Conservation (phyloP, 139 green algal genomes). For the Astrephomene gubernaculifera region DNA sequence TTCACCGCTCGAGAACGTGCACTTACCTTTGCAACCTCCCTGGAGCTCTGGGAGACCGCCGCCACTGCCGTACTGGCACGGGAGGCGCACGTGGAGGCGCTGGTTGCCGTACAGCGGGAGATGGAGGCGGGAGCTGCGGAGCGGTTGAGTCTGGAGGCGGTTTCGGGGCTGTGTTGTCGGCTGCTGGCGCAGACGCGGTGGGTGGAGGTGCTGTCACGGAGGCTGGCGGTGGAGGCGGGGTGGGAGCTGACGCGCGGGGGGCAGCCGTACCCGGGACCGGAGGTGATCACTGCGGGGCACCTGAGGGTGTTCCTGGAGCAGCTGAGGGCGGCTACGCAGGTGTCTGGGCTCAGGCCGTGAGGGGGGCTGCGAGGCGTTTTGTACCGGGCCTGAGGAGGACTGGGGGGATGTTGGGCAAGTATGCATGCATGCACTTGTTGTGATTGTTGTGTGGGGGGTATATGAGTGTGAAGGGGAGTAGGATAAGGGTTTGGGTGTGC, state of each 20-base stretch:
- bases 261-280: conserved; percentile 24
- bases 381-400: too few relatives aligned
- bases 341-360: conserved; percentile 4
- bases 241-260: conserved; percentile 6
- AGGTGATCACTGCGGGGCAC: conserved; percentile 10
- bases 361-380: too few relatives aligned
- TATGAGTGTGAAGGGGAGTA: too few relatives aligned
- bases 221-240: not conserved
- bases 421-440: too few relatives aligned
- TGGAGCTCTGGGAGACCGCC: conserved; percentile 42
- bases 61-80: conserved; percentile 25
- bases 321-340: conserved; percentile 16
- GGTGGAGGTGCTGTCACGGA: conserved; percentile 8
- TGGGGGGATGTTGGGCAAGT: too few relatives aligned
- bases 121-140: not conserved
- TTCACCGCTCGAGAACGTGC: conserved; percentile 8
- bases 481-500: too few relatives aligned
- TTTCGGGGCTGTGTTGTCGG: not conserved
- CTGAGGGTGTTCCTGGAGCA: conserved; percentile 39
- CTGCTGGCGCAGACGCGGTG: conserved; percentile 18
- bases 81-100: conserved; percentile 39
- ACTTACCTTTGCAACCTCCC: not conserved
- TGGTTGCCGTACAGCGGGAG: conserved; percentile 22
- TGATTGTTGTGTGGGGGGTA: too few relatives aligned
- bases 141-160: not conserved